These are phyloP conservation scores for Mentha longifolia DNA, from an alignment of 257 asterid species.

Conservation along the genomic window DNA sequence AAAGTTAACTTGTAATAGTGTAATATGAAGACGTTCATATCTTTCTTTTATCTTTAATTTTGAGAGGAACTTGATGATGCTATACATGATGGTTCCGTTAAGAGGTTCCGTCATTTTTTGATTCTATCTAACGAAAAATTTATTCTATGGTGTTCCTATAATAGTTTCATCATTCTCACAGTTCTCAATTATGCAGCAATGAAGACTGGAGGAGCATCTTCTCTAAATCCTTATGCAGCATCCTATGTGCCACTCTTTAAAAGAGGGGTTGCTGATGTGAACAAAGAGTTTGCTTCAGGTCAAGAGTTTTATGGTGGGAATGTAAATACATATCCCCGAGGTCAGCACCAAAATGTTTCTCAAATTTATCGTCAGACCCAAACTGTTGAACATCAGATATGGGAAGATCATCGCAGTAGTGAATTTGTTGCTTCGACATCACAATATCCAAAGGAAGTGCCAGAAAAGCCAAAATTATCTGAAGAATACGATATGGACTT, in stretches of 20 bases:
- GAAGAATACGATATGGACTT: conserved; percentile 69
- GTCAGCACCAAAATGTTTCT: conserved; percentile 34
- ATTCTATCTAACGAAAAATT: neutral
- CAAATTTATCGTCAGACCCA: conserved; percentile 36
- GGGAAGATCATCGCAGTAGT: conserved; percentile 46
- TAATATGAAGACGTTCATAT: neutral
- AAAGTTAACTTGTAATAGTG: neutral
- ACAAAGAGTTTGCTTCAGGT: conserved; percentile 37
- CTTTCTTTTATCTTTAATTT: neutral
- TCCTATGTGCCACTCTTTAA: conserved; percentile 73
- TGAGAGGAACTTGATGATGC: neutral
- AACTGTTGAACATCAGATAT: conserved; percentile 37
- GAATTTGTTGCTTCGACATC: conserved; percentile 60
- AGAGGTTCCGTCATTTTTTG: conserved; percentile 1
- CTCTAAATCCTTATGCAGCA: conserved; percentile 82
- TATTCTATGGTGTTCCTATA: neutral
- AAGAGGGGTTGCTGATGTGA: conserved; percentile 51
- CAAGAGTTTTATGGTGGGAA: conserved; percentile 44
- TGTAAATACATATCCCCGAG: conserved; percentile 38
- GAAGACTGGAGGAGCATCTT: conserved; percentile 69
- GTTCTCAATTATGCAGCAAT: conserved; percentile 47
- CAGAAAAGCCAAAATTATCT: conserved; percentile 45
- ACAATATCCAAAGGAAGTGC: conserved; percentile 38
- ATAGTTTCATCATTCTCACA: conserved; percentile 1
- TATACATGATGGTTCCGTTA: neutral